phyloP scores from a whole-genome alignment of 331 rosid genomes.

The Cucumis variabilis region DNA sequence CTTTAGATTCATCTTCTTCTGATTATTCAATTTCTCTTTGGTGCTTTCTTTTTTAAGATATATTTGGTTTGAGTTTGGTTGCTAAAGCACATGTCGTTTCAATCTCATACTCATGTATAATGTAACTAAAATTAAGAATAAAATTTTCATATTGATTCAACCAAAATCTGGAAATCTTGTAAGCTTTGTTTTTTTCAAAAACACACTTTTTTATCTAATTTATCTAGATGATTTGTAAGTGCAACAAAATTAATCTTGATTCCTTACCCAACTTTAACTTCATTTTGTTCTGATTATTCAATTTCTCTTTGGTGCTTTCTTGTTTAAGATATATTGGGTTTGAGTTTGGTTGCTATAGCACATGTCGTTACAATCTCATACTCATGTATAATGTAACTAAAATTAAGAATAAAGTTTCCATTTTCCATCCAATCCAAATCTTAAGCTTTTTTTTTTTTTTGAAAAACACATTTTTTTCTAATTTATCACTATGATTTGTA shows the following conservation, averaged over 20 bases:
- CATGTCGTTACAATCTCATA: neutral
- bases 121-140: neutral
- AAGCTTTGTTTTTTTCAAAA: no score
- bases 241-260: no score
- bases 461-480: no score
- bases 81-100: neutral
- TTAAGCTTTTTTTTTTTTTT: no score
- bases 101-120: constrained; percentile 1
- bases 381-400: neutral
- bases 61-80: constrained; percentile 16
- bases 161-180: no score
- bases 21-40: neutral
- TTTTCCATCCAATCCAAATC: no score
- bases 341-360: constrained; percentile 7
- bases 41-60: neutral
- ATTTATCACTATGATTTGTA: no score
- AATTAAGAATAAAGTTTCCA: no score
- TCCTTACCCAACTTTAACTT: no score
- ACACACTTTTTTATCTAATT: no score
- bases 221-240: no score
- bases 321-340: neutral
- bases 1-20: neutral
- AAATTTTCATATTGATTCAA: no score
- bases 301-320: neutral
- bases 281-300: neutral